Evolutionary conservation across 495 filamentous ascomycete species (phyloP).

Genomic region (Talaromyces proteolyticus): DNA sequence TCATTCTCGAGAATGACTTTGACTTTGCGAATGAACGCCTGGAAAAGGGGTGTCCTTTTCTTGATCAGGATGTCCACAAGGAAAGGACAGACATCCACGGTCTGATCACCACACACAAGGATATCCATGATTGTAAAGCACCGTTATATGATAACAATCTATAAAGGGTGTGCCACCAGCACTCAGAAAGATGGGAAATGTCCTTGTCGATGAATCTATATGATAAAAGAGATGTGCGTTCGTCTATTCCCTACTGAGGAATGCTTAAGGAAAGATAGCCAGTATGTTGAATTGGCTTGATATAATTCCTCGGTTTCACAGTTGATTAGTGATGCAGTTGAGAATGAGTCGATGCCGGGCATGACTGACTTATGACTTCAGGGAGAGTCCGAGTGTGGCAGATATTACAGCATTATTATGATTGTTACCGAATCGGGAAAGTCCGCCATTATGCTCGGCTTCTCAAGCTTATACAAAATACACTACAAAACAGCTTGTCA

Average conservation of each 20-base stretch:
- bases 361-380: no score
- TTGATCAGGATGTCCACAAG: conserved; percentile 2
- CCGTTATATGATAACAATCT: no score
- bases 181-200: no score
- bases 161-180: no score
- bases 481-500: neutral
- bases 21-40: neutral
- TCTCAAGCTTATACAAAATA: neutral
- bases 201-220: neutral
- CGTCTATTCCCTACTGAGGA: no score
- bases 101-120: conserved; percentile 11
- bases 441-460: neutral
- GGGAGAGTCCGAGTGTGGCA: no score
- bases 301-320: neutral
- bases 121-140: conserved; percentile 9
- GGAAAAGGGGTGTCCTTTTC: conserved; percentile 5
- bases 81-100: conserved; percentile 5
- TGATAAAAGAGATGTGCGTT: neutral
- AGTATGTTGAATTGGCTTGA: neutral
- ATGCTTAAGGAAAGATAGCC: neutral
- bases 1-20: neutral
- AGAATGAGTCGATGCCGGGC: no score
- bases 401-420: no score
- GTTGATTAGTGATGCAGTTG: no score
- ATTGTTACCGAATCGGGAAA: neutral